Evolutionary conservation across 306 rosid species (phyloP).

Genomic region (Aeschynomene evenia): DNA sequence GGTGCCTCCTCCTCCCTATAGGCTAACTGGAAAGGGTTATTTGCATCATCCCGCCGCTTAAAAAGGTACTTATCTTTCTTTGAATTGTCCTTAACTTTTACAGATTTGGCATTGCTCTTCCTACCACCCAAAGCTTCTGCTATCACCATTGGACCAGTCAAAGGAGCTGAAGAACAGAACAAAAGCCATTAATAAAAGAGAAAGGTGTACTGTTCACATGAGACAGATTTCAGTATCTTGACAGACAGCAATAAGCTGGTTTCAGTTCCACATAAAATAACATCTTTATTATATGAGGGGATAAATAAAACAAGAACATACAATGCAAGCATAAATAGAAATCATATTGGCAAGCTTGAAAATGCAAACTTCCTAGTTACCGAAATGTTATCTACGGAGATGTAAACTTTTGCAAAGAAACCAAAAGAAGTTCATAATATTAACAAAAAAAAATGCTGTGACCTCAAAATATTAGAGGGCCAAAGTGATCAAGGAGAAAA

Average conservation of each 20-base stretch:
- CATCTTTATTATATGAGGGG: background rate
- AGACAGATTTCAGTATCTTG: background rate
- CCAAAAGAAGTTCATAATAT: background rate
- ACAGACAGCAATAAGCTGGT: background rate
- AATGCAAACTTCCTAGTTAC: background rate
- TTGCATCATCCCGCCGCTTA: constrained; percentile 81
- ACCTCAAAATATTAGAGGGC: background rate
- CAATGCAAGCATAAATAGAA: background rate
- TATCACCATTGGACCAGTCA: constrained; percentile 92
- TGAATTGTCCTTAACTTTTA: constrained; percentile 66
- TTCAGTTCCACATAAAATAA: background rate
- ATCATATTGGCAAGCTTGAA: background rate
- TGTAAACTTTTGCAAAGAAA: background rate
- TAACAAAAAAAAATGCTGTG: background rate
- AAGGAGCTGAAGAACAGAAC: constrained; percentile 63
- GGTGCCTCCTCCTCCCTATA: constrained; percentile 52
- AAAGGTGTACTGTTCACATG: background rate
- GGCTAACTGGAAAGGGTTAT: constrained; percentile 43
- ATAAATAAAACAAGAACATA: background rate
- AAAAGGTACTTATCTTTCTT: constrained; percentile 88
- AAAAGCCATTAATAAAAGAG: background rate
- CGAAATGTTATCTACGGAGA: background rate
- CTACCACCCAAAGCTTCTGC: constrained; percentile 78
- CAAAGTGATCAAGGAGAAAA: no score
- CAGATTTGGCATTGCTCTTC: constrained; percentile 53